These are phyloP conservation scores for Microthyrium microscopicum DNA, from an alignment of 2,329 filamentous ascomycete species.

Conservation along the genomic window DNA sequence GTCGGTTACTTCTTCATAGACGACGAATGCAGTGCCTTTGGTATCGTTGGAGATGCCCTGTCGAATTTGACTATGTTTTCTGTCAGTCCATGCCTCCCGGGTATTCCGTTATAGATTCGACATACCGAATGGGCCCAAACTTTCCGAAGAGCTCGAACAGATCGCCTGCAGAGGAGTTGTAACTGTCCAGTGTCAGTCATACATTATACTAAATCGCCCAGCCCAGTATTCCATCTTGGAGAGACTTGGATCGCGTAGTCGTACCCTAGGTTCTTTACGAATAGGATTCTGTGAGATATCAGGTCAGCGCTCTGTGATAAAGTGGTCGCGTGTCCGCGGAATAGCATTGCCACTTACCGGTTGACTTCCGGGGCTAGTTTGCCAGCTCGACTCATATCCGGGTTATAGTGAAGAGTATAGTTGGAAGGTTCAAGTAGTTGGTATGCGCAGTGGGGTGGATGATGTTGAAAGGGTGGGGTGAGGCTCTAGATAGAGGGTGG, in stretches of 20 bases:
- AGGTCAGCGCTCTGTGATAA: slow-evolving; percentile 10
- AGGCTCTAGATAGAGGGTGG: too few species aligned
- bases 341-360: slow-evolving; percentile 47
- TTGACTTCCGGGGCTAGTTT: slow-evolving; percentile 99
- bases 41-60: slow-evolving; percentile 95
- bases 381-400: slow-evolving; percentile 88
- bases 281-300: slow-evolving; percentile 64
- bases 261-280: slow-evolving; percentile 98
- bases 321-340: slow-evolving; percentile 9
- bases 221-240: background rate
- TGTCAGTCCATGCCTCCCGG: slow-evolving; percentile 11
- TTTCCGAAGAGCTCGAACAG: slow-evolving; percentile 98
- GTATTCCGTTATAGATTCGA: slow-evolving; percentile 10
- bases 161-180: slow-evolving; percentile 96
- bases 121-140: slow-evolving; percentile 86
- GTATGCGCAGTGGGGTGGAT: background rate
- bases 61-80: slow-evolving; percentile 65
- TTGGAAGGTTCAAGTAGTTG: slow-evolving; percentile 5
- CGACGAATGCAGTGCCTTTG: slow-evolving; percentile 96
- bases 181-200: slow-evolving; percentile 37
- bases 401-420: slow-evolving; percentile 10
- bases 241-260: slow-evolving; percentile 3
- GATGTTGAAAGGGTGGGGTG: background rate
- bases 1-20: slow-evolving; percentile 99
- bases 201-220: background rate